Conservation (phyloP, 1,284 basidiomycete species). For the Flammula alnicola region DNA sequence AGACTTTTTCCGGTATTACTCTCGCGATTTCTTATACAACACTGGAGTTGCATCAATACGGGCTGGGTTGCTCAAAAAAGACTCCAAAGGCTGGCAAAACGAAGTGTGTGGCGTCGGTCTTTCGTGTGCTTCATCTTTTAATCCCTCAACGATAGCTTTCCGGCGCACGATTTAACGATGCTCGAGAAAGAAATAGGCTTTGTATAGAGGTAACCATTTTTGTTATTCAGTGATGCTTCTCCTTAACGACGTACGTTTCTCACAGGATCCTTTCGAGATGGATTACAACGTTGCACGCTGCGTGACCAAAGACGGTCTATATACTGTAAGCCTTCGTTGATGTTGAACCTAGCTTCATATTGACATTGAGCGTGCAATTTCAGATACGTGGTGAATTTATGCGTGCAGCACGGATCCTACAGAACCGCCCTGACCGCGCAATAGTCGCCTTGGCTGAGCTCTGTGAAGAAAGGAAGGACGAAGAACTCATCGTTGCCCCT, state of each 20-base stretch:
- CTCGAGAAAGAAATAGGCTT: constrained; percentile 87
- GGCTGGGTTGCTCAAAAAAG: constrained; percentile 89
- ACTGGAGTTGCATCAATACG: constrained; percentile 91
- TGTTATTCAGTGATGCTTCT: constrained; percentile 1
- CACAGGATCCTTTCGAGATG: constrained; percentile 92
- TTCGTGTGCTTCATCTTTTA: constrained; percentile 9
- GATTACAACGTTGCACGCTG: constrained; percentile 97
- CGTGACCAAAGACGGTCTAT: constrained; percentile 95
- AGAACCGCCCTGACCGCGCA: constrained; percentile 79
- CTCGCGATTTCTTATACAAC: constrained; percentile 92
- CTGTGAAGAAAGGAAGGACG: constrained; percentile 77
- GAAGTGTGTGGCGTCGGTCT: constrained; percentile 63
- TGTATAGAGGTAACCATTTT: constrained; percentile 81
- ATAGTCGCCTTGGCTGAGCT: constrained; percentile 81
- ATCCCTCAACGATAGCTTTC: constrained; percentile 51
- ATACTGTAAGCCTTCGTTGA: constrained; percentile 69
- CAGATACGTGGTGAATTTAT: constrained; percentile 99
- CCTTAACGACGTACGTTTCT: constrained; percentile 17
- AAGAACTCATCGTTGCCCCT: constrained; percentile 59
- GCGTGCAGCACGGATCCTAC: constrained; percentile 88
- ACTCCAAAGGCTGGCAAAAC: constrained; percentile 91
- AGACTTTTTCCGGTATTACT: constrained; percentile 98
- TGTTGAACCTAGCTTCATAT: background rate
- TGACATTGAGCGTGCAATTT: constrained; percentile 1
- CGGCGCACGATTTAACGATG: constrained; percentile 65